phyloP scores from a whole-genome alignment of 1,284 basidiomycete species.

The Apiotrichum domesticum region DNA sequence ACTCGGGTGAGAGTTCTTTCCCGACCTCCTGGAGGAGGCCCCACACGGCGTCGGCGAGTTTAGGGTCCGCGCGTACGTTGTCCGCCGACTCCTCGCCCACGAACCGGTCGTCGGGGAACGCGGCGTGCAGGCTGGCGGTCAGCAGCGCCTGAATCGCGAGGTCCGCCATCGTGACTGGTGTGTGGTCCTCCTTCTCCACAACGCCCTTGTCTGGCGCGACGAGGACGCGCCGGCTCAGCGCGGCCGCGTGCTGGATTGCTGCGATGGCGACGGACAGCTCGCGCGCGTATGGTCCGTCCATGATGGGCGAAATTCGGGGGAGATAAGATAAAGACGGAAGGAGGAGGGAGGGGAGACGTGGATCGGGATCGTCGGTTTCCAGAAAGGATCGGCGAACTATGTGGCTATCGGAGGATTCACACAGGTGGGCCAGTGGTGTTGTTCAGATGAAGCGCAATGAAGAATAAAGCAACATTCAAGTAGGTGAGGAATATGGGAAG shows the following conservation, averaged over 20 bases:
- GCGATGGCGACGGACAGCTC: background rate
- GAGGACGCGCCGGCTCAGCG: background rate
- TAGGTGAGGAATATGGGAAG: too few species aligned
- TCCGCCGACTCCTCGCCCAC: constrained; percentile 1
- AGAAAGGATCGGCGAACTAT: too few species aligned
- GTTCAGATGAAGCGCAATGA: too few species aligned
- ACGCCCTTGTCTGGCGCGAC: background rate
- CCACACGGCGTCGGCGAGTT: background rate
- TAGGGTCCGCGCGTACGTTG: background rate
- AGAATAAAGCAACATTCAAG: too few species aligned
- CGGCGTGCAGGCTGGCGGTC: background rate
- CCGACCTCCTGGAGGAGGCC: background rate
- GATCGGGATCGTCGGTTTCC: too few species aligned
- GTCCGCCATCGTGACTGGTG: background rate
- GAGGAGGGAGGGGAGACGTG: too few species aligned
- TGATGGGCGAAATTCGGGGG: background rate
- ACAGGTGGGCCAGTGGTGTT: too few species aligned
- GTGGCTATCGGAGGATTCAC: too few species aligned
- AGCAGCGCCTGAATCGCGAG: constrained; percentile 1
- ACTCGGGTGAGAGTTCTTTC: background rate
- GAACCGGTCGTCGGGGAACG: background rate
- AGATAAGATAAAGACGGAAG: background rate
- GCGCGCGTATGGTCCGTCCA: background rate
- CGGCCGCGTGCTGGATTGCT: background rate
- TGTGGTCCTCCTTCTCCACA: constrained; percentile 2